Conservation (phyloP, 805 yeast species). For the Candida xiaguanensis region DNA sequence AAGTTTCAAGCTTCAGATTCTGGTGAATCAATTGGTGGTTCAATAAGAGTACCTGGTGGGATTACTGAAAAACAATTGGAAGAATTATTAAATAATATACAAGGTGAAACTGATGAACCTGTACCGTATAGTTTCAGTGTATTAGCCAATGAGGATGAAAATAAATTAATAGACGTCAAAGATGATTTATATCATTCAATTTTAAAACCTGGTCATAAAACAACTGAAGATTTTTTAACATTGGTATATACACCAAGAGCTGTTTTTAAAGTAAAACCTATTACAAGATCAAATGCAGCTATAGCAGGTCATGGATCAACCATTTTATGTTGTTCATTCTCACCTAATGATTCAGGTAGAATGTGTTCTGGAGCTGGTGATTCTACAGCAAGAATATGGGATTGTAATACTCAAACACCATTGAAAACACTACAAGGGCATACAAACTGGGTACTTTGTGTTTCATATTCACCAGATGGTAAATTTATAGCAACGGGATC, state of each 20-base stretch:
- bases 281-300: slow-evolving; percentile 86
- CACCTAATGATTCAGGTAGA: slow-evolving; percentile 80
- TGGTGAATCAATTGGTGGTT: slow-evolving; percentile 81
- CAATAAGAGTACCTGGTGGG: slow-evolving; percentile 87
- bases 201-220: slow-evolving; percentile 78
- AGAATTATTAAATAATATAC: slow-evolving; percentile 76
- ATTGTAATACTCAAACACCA: slow-evolving; percentile 92
- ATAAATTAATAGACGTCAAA: slow-evolving; percentile 62
- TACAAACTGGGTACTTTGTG: slow-evolving; percentile 90
- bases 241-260: slow-evolving; percentile 93
- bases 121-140: slow-evolving; percentile 87
- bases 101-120: slow-evolving; percentile 71
- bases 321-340: slow-evolving; percentile 86
- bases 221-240: slow-evolving; percentile 91
- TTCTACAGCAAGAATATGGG: slow-evolving; percentile 94
- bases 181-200: slow-evolving; percentile 77
- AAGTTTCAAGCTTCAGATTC: slow-evolving; percentile 92
- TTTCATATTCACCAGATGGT: slow-evolving; percentile 90
- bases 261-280: slow-evolving; percentile 86
- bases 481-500: slow-evolving; percentile 90
- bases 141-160: slow-evolving; percentile 38
- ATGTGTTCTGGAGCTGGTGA: slow-evolving; percentile 97
- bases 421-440: slow-evolving; percentile 78
- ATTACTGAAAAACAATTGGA: slow-evolving; percentile 84
- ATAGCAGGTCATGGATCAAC: slow-evolving; percentile 96